Evolutionary conservation across 1,139 yeast species (phyloP).

Genomic region (Hyphopichia khmerensis): DNA sequence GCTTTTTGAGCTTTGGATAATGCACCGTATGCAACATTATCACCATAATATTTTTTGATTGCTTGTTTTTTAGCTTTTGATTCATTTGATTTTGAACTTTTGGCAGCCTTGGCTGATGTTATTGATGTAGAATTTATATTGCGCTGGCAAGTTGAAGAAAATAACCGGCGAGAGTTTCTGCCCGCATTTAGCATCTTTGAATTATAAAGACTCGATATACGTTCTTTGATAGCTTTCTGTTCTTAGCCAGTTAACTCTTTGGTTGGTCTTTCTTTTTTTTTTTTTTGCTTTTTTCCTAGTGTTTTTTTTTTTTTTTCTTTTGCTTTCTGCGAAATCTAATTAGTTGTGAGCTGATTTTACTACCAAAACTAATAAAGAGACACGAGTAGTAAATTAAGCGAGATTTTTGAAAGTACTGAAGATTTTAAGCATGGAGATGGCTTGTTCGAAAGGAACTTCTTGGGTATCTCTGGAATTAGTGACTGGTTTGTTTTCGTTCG

Average conservation of each 20-base stretch:
- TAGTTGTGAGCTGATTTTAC: not conserved
- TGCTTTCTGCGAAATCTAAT: not conserved
- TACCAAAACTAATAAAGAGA: not conserved
- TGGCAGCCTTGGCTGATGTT: not conserved
- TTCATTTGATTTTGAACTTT: conserved; percentile 1
- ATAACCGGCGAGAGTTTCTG: not conserved
- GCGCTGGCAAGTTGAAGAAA: not conserved
- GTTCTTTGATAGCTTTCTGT: no score
- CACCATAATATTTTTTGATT: conserved; percentile 19
- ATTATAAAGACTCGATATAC: no score
- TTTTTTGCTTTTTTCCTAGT: no score
- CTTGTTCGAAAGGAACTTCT: conserved; percentile 45
- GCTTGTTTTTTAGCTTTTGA: conserved; percentile 7
- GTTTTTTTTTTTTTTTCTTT: not conserved
- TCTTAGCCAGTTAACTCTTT: no score
- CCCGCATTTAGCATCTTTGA: not conserved
- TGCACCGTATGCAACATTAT: conserved; percentile 36
- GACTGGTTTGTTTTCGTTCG: conserved; percentile 52
- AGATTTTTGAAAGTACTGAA: conserved; percentile 32
- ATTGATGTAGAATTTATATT: not conserved
- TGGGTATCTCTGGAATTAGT: conserved; percentile 64
- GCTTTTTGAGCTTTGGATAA: conserved; percentile 64
- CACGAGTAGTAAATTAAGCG: not conserved
- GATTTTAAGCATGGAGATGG: conserved; percentile 47
- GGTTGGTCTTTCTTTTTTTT: no score